Conservation (phyloP, 257 asterid species). For the Voacanga thouarsii region DNA sequence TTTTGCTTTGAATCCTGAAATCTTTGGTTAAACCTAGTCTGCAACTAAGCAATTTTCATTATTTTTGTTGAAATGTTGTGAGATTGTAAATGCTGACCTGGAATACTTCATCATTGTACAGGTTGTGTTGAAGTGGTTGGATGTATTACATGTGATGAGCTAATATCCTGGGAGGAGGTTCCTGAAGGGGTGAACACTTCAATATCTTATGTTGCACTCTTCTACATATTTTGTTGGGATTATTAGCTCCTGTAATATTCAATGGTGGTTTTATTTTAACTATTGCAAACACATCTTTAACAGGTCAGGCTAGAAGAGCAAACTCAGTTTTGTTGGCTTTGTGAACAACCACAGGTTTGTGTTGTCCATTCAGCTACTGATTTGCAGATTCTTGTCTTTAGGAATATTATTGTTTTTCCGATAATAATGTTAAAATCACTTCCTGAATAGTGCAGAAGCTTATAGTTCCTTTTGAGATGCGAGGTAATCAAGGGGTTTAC, state of each 20-base stretch:
- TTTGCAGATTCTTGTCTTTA: neutral
- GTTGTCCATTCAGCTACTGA: neutral
- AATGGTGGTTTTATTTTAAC: neutral
- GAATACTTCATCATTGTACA: conserved; percentile 23
- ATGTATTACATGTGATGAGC: conserved; percentile 71
- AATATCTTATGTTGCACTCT: neutral
- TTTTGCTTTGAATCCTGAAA: neutral
- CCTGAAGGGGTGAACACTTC: conserved; percentile 57
- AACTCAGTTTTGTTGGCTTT: conserved; percentile 88
- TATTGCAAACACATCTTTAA: conserved; percentile 18
- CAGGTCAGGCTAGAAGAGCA: conserved; percentile 88
- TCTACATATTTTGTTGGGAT: neutral
- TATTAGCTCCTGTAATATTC: neutral
- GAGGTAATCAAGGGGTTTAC: conserved; percentile 90
- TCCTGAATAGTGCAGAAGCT: conserved; percentile 59
- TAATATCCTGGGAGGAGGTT: conserved; percentile 70
- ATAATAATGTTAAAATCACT: neutral
- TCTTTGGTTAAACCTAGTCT: neutral
- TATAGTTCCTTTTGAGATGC: conserved; percentile 89
- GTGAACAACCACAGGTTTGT: conserved; percentile 87
- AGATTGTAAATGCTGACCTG: neutral
- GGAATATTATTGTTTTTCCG: neutral
- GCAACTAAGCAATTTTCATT: neutral
- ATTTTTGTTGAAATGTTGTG: neutral
- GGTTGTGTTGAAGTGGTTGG: conserved; percentile 94